Evolutionary conservation across 768 basidiomycete species (phyloP), one percentile per base, ranked within the genome.

Genomic region (Lentinula sp.): DNA sequence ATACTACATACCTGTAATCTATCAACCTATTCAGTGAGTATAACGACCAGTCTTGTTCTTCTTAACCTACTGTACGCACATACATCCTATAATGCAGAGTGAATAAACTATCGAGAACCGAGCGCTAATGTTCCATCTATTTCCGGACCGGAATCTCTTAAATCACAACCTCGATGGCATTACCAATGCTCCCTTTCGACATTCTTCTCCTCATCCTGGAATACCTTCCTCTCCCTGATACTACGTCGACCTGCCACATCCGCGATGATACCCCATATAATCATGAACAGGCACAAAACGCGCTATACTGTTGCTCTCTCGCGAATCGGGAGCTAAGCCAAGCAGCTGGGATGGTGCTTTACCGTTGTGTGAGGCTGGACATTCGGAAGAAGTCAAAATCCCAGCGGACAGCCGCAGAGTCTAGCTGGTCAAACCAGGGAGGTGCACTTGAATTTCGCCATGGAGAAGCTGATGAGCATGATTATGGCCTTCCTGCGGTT

Each of bases 291-390:
- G 74, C 82, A 62, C 74, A 71, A 59, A 51, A 55, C 18, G 61
- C 74, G 0, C 72, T 86, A 18, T 75, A 64, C 59, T 64, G 62
- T 8, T 83, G 77, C 64, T 69, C 80, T 41, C 67, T 83, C 13
- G 81, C 82, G 15, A 79, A 77, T 64, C 71, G 70, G 58, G 72
- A 74, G n/a, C 80, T 83, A 67, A 77, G 77, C 64, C 63, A 65
- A 39, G 77, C 73, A 8, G 77, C 82, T 7, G 76, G 81, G 13
- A 72, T 68, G 23, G 56, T 82, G 18, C 75, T 86, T 0, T 85
- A 85, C 62, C 65, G 68, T 15, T 67, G 69, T 18, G 77, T 84
- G 8, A 70, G 78, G n/a, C 65, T 81, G 45, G 72, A 77, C 3
- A 79, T 80, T 28, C 12, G 1, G 16, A 9, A 4, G 4, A 18